A percentile compares a stretch with the other conserved stretches of the same genome.
phyloP scores from a whole-genome alignment of 495 filamentous ascomycete genomes.

The Ascobolus immersus region DNA sequence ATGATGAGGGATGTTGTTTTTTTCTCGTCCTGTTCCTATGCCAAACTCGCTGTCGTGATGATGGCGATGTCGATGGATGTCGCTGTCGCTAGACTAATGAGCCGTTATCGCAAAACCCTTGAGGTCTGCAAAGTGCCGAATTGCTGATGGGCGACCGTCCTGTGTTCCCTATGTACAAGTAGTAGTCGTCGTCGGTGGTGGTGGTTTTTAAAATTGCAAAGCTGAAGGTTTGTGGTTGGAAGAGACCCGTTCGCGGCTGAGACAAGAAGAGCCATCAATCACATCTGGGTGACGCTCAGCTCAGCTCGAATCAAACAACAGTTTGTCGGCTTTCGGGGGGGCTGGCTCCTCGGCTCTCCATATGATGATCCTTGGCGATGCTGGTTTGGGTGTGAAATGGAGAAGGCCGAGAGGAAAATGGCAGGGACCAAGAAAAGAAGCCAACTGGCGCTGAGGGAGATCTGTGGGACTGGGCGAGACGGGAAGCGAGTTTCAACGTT shows the following conservation, averaged over 20 bases:
- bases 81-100: neutral
- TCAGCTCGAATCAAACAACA: no score
- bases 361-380: neutral
- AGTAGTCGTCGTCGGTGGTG: no score
- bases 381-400: neutral
- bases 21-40: neutral
- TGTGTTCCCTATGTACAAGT: no score
- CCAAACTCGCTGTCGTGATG: neutral
- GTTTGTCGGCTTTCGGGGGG: no score
- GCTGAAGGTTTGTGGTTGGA: no score
- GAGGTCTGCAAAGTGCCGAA: neutral
- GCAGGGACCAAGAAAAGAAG: neutral
- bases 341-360: no score
- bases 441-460: neutral
- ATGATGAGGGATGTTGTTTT: neutral
- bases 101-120: neutral
- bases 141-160: no score
- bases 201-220: no score
- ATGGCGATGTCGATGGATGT: neutral
- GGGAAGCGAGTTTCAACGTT: neutral
- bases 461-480: neutral
- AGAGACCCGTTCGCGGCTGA: no score
- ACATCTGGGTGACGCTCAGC: no score
- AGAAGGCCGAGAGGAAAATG: neutral
- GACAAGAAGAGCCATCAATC: no score